A percentile compares a stretch with the other conserved stretches of the same genome.
Conservation (phyloP, 2,329 filamentous ascomycete genomes). For the Mycogone perniciosa region DNA sequence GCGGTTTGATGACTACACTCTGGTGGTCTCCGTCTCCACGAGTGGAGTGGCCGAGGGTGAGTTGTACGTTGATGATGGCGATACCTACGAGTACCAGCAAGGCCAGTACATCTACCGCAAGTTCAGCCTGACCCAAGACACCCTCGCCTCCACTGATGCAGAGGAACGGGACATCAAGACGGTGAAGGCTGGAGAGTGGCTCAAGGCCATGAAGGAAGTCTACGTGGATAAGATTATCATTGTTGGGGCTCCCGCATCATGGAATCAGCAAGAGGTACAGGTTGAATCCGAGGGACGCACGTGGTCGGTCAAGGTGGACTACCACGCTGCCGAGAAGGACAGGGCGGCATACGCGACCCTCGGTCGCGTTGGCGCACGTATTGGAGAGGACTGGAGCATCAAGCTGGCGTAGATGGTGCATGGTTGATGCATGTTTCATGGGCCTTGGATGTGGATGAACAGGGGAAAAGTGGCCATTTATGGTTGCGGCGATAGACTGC, state of each 20-base stretch:
- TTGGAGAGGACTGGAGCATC: slow-evolving; percentile 50
- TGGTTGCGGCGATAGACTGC: too few species aligned
- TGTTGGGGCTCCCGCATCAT: slow-evolving; percentile 68
- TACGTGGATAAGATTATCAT: slow-evolving; percentile 78
- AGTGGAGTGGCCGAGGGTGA: slow-evolving; percentile 60
- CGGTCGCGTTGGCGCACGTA: slow-evolving; percentile 43
- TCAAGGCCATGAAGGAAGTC: slow-evolving; percentile 73
- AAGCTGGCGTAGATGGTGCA: slow-evolving; percentile 19
- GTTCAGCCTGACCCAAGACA: slow-evolving; percentile 59
- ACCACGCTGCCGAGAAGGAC: slow-evolving; percentile 40
- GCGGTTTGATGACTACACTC: slow-evolving; percentile 91
- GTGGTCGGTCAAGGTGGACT: slow-evolving; percentile 56
- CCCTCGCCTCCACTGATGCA: slow-evolving; percentile 64
- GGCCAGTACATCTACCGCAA: slow-evolving; percentile 83
- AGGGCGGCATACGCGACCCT: slow-evolving; percentile 48
- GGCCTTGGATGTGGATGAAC: neutral
- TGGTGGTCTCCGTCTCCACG: slow-evolving; percentile 67
- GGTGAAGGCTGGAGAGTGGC: slow-evolving; percentile 58
- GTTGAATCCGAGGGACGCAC: slow-evolving; percentile 48
- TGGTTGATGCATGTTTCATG: neutral
- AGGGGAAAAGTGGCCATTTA: too few species aligned
- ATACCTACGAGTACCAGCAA: slow-evolving; percentile 79
- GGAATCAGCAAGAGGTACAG: slow-evolving; percentile 58
- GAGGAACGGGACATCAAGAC: slow-evolving; percentile 48
- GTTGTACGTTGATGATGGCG: slow-evolving; percentile 88